These are phyloP conservation scores for Coemansia umbellata DNA, from an alignment of 192 early-diverging fungal genomes.

Conservation along the genomic window DNA sequence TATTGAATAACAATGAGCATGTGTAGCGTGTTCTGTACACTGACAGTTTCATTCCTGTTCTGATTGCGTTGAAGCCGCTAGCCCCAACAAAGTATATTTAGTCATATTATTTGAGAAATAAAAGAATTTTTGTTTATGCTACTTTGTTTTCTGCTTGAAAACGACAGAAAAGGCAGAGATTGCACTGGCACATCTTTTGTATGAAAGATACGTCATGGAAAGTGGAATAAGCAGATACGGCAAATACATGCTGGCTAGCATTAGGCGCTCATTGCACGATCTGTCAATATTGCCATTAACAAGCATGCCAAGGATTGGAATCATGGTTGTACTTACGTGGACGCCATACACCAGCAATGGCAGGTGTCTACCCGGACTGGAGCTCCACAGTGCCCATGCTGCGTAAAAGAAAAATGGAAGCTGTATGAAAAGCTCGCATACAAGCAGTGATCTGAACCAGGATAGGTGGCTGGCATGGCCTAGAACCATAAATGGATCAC, in stretches of 20 bases:
- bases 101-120: background rate
- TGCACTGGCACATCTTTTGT: slow-evolving; percentile 11
- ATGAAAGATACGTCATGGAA: slow-evolving; percentile 49
- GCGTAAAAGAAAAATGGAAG: slow-evolving; percentile 69
- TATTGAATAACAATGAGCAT: background rate
- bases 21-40: too few relatives aligned
- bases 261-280: slow-evolving; percentile 35
- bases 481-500: slow-evolving; percentile 63
- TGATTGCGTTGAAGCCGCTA: too few relatives aligned
- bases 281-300: slow-evolving; percentile 48
- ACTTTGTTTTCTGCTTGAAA: slow-evolving; percentile 7
- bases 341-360: slow-evolving; percentile 61
- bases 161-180: background rate
- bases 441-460: slow-evolving; percentile 67
- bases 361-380: slow-evolving; percentile 18
- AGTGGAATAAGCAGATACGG: slow-evolving; percentile 67
- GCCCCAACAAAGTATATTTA: too few relatives aligned
- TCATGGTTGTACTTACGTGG: slow-evolving; percentile 72
- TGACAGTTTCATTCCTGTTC: too few relatives aligned
- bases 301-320: slow-evolving; percentile 56
- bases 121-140: background rate
- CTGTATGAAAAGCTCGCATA: slow-evolving; percentile 60
- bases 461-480: slow-evolving; percentile 15
- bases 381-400: slow-evolving; percentile 54
- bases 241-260: slow-evolving; percentile 56